Evolutionary conservation across 495 filamentous ascomycete genomes (phyloP), one percentile per base, ranked within the genome.

Genomic region (Penicillium cosmopolitanum): DNA sequence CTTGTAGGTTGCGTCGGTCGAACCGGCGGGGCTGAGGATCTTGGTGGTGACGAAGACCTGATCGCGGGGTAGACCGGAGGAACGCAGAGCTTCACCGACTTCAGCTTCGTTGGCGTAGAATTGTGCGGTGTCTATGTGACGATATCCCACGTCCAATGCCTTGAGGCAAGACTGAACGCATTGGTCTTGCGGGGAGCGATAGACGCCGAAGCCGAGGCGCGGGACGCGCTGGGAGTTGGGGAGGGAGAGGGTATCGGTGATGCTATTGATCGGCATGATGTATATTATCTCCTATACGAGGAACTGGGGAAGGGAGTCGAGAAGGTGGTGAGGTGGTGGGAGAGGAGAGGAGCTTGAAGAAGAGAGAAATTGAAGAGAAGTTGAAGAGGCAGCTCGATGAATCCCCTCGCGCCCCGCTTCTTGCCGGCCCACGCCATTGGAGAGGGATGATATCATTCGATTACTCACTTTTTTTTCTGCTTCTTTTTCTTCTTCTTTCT

Each of bases 131-230:
- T 92, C 89, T 60, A 92, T 88, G 72, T 88, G 87, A 40, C 87
- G 83, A 74, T 91, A 91, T 50, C 88, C 87, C 6, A 76, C 68
- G 5, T 80, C 67, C 33, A 92, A 73, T n/a, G 89, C 89, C 35
- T 77, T 79, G n/a, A 80, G 72, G 60, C 79, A 83, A 5, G 87
- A 86, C 25, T 79, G 63, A 15, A 80, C 74, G 69, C 83, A 87
- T 55, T 80, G 75, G 21, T 74, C 57, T 16, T 70, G 51, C 10
- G 76, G 77, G 11, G 84, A 85, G 51, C 81, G 82, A 70, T 87
- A 92, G 64, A 92, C 87, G 42, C 89, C 89, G 64, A 92, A 91
- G 13, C 89, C 89, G n/a, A 93, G 81, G 51, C 75, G 78, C 28
- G 88, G 90, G 46, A 90, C 88, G 50, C 75, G 76, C 55, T 77